Evolutionary conservation across 352 stramenopile species (phyloP).

Genomic region (Pythium apleroticum): DNA sequence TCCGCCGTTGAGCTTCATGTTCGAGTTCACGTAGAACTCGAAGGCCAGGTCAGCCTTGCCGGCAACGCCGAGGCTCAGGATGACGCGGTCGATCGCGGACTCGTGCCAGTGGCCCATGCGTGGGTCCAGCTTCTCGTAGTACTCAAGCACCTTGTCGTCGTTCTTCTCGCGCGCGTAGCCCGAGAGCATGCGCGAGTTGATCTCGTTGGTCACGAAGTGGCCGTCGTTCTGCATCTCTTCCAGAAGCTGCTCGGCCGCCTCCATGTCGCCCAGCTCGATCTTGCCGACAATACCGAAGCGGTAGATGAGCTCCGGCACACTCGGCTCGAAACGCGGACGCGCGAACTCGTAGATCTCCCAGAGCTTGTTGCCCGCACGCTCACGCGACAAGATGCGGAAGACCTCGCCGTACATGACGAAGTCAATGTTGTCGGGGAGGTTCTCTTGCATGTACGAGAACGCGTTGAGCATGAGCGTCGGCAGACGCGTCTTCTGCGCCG

Average conservation of each 20-base stretch:
- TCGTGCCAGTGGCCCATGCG: slow-evolving; percentile 68
- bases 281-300: slow-evolving; percentile 65
- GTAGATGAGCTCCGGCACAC: slow-evolving; percentile 67
- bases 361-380: slow-evolving; percentile 39
- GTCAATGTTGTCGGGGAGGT: slow-evolving; percentile 46
- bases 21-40: slow-evolving; percentile 81
- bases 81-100: slow-evolving; percentile 67
- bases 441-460: slow-evolving; percentile 46
- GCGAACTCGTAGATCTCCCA: slow-evolving; percentile 48
- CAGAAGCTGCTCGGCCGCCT: slow-evolving; percentile 41
- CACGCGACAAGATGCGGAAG: slow-evolving; percentile 50
- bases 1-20: slow-evolving; percentile 70
- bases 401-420: slow-evolving; percentile 66
- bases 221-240: slow-evolving; percentile 54
- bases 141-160: slow-evolving; percentile 47
- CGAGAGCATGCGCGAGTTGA: slow-evolving; percentile 62
- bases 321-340: slow-evolving; percentile 39
- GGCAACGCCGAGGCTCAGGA: slow-evolving; percentile 63
- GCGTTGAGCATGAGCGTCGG: slow-evolving; percentile 48
- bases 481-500: slow-evolving; percentile 48
- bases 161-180: slow-evolving; percentile 44
- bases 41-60: slow-evolving; percentile 61
- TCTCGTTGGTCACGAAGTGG: slow-evolving; percentile 66
- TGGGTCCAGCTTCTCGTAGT: slow-evolving; percentile 57
- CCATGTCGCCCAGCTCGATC: slow-evolving; percentile 49